These are phyloP conservation scores for Lenzites betulinus DNA, from an alignment of 768 basidiomycete species.

Conservation along the genomic window DNA sequence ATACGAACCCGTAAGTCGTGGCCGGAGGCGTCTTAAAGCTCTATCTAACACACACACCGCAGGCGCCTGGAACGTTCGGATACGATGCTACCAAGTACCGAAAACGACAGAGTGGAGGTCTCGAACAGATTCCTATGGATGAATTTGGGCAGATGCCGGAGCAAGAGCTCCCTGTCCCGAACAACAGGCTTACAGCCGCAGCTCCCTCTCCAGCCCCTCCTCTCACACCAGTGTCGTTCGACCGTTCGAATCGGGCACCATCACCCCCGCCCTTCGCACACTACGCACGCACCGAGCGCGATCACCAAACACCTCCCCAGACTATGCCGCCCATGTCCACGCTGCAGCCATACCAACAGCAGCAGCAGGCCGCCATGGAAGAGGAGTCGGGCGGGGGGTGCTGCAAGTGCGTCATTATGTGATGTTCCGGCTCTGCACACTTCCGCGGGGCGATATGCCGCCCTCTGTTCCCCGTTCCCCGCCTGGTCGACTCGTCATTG, in stretches of 20 bases:
- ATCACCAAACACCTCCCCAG: conserved; percentile 7
- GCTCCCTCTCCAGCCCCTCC: conserved; percentile 30
- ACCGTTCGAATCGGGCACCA: conserved; percentile 36
- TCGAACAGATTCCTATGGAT: conserved; percentile 56
- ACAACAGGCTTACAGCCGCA: conserved; percentile 20
- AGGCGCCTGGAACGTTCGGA: conserved; percentile 83
- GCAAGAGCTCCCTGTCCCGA: conserved; percentile 4
- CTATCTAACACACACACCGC: not conserved
- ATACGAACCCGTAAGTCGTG: conserved; percentile 58
- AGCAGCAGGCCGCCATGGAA: conserved; percentile 37
- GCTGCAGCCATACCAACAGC: conserved; percentile 19
- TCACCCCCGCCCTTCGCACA: conserved; percentile 67
- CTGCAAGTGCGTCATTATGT: conserved; percentile 87
- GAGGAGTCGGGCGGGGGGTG: conserved; percentile 60
- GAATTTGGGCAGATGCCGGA: conserved; percentile 55
- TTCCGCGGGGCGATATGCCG: not conserved
- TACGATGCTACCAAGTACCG: conserved; percentile 75
- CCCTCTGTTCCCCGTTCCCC: not conserved
- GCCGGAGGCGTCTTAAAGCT: not conserved
- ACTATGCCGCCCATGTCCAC: conserved; percentile 33
- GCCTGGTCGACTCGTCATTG: not conserved
- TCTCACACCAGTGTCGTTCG: conserved; percentile 32
- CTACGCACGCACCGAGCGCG: conserved; percentile 37
- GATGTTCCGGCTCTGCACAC: conserved; percentile 35
- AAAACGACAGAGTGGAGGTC: conserved; percentile 31